Evolutionary conservation across 2,329 filamentous ascomycete genomes (phyloP).

Genomic region (Ceratocystis diversiconidia): DNA sequence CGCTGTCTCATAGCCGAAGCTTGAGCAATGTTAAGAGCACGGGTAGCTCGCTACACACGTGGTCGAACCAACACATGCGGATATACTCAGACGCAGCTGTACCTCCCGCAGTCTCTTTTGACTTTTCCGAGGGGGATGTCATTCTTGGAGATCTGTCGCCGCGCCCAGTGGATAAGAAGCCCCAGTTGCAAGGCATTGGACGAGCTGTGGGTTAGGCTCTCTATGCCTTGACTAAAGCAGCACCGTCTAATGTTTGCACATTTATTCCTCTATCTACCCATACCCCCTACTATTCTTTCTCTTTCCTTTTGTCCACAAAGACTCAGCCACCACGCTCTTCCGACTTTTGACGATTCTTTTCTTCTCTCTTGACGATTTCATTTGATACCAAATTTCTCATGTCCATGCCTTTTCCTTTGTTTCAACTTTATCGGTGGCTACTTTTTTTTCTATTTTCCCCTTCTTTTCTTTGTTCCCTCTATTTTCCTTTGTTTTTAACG

Average conservation of each 20-base stretch:
- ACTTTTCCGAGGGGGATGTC: constrained; percentile 33
- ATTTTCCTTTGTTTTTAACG: constrained; percentile 3
- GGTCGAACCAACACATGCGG: constrained; percentile 25
- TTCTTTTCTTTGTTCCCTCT: background rate
- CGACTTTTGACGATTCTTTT: background rate
- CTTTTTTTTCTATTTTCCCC: background rate
- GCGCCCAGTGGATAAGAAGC: constrained; percentile 27
- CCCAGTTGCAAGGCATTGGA: constrained; percentile 35
- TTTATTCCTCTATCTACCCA: constrained; percentile 9
- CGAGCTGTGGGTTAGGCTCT: constrained; percentile 37
- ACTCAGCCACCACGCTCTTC: background rate
- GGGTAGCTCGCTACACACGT: background rate
- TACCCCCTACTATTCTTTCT: background rate
- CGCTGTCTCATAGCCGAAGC: constrained; percentile 11
- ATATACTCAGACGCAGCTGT: constrained; percentile 33
- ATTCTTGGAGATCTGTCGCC: constrained; percentile 35
- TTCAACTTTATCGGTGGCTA: background rate
- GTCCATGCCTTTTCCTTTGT: background rate
- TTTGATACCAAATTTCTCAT: constrained; percentile 8
- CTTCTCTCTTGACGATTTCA: constrained; percentile 1
- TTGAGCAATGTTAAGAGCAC: constrained; percentile 14
- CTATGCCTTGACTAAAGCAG: background rate
- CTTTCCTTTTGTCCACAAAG: background rate
- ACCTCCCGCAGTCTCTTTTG: constrained; percentile 28
- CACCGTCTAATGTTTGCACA: constrained; percentile 2